Percentiles rank a stretch among this genome's conserved stretches.
These are phyloP conservation scores for Arctium minus DNA, from an alignment of 129 eudicot species.

Conservation along the genomic window DNA sequence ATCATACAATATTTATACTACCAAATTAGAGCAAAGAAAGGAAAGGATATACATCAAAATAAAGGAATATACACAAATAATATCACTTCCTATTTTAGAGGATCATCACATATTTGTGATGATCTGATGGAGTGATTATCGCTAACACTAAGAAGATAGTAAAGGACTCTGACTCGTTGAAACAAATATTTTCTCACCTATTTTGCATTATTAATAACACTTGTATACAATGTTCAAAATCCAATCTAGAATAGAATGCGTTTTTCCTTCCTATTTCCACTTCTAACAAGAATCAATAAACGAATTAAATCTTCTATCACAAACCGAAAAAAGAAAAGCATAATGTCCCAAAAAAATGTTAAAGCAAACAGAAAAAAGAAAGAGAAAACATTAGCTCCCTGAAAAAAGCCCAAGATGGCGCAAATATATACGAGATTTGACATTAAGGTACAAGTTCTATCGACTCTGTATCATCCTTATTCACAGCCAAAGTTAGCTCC, in stretches of 20 bases:
- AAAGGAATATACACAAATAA: too few relatives aligned
- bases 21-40: too few relatives aligned
- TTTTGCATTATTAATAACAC: background rate
- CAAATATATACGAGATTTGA: background rate
- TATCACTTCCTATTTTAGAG: too few relatives aligned
- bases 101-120: too few relatives aligned
- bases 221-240: background rate
- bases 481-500: slow-evolving; percentile 45
- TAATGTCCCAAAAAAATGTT: background rate
- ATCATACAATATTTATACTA: too few relatives aligned
- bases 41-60: too few relatives aligned
- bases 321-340: background rate
- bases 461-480: slow-evolving; percentile 29
- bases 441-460: slow-evolving; percentile 37
- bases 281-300: slow-evolving; percentile 1
- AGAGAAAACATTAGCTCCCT: background rate
- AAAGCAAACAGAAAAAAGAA: background rate
- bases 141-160: background rate
- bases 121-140: too few relatives aligned
- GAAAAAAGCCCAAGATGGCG: background rate
- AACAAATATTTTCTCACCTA: background rate
- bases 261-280: slow-evolving; percentile 1
- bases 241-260: background rate
- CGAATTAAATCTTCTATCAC: background rate
- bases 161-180: too few relatives aligned